Evolutionary conservation across 2,329 filamentous ascomycete genomes (phyloP), one percentile per base, ranked within the genome.

Genomic region (Calonectria ilicicola): DNA sequence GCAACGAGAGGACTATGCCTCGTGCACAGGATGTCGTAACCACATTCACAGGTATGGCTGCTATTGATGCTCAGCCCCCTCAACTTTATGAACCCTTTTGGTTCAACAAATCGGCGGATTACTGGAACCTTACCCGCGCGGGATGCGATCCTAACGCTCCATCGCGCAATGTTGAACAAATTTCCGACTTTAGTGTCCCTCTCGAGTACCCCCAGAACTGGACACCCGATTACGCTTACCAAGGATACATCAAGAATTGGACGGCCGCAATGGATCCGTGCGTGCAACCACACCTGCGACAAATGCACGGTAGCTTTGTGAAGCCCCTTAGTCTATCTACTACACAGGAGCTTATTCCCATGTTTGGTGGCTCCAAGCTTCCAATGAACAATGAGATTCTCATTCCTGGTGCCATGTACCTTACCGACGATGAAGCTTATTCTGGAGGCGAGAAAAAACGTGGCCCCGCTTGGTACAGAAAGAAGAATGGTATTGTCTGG

Each of bases 371-470:
- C 74, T 92, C 88, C 77, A 93, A 93, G 80, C 86, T 91, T 51
- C 89, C 87, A 40, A 86, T 90, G 74, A 92, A 92, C 79, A 92
- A 90, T 75, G 91, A 93, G 77, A 91, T 93, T 67, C 83, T 92
- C 35, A 91, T 92, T 74, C 91, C 91, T 1, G 90, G 90, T 6
- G 91, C 89, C 78, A 91, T 91, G 89, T 93, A 93, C 78, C 89
- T 91, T 74, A 87, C 86, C 21, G 82, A 88, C 10, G 89, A 93
- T 77, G 84, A 86, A 8, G 87, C 89, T 56, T 93, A 93, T 81
- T 88, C 87, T 1, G 92, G 91, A 66, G 88, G 90, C 65, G 80
- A 85, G 9, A 83, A 83, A 17, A 65, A 58, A 10, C 88, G 89
- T 69, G 91, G 92, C 53, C 84, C 88, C 15, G 80, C 84, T 6